Evolutionary conservation across 371 early-diverging fungal genomes (phyloP), one percentile per base, ranked within the genome.

Genomic region (Rhizopus stolonifer): DNA sequence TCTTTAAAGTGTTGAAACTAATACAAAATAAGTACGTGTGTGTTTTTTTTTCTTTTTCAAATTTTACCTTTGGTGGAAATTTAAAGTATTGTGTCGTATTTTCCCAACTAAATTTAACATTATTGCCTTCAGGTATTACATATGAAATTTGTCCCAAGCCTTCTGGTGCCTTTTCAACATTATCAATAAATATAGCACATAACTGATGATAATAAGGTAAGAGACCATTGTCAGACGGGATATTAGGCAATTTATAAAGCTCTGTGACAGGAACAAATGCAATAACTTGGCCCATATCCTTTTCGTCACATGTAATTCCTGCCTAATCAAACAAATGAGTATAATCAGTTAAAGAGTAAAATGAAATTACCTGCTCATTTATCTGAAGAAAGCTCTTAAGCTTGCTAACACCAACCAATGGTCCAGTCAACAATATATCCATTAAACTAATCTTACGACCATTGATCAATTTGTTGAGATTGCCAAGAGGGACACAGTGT

Each of bases 361-460:
- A 5, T 23, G 9, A 14, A 3, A 36, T 52, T 45, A 56, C 54
- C 23, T 51, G 36, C 43, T 51, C 55, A 46, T 58, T 58, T 10
- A 49, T 52, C 29, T 50, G 47, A 46, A 58, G 50, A 25, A 48
- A 58, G 4, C 52, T 52, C 23, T 39, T 54, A n/a, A 64, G 26
- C 43, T 64, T 64, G 6, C 59, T 32, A 8, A 54, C 13, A 13
- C 50, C 47, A 15, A 64, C 25, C 14, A 43, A 15, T 15, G 31
- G 25, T 19, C 36, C 32, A 4, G 10, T 15, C 1, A 38, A 42
- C 0, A 23, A 14, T 14, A 58, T 36, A 18, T 19, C 23, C 32
- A 64, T 31, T 1, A 48, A 44, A 18, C 52, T 51, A 5, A 43
- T 9, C 13, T 46, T 5, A 26, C 39, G 17, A 29, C 45, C 49